A percentile compares a stretch with the other conserved stretches of the same genome.
Conservation (phyloP, 371 early-diverging fungal species). For the Lichtheimia corymbifera region DNA sequence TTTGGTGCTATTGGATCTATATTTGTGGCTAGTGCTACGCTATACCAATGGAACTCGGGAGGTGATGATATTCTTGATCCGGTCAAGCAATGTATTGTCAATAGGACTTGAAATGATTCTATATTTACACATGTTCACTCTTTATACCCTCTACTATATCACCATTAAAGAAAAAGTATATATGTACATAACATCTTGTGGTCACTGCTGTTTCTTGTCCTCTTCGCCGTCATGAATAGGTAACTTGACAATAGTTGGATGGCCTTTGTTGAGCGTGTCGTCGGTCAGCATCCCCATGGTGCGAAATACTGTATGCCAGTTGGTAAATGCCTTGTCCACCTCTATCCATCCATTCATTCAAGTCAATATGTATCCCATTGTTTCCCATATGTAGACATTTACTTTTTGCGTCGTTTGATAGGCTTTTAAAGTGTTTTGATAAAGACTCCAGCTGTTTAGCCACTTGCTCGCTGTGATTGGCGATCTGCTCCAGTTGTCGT, state of each 20-base stretch:
- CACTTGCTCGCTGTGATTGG: not conserved
- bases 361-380: too few relatives aligned
- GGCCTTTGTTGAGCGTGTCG: not conserved
- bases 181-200: not conserved
- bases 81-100: constrained; percentile 40
- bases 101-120: constrained; percentile 21
- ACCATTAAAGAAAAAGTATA: not conserved
- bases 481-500: not conserved
- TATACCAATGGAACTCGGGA: constrained; percentile 46
- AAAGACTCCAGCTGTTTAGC: not conserved
- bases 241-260: not conserved
- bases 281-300: not conserved
- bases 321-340: not conserved
- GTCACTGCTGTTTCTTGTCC: not conserved
- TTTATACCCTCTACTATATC: too few relatives aligned
- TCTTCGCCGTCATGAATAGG: not conserved
- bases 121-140: not conserved
- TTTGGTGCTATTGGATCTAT: constrained; percentile 73
- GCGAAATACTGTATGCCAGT: not conserved
- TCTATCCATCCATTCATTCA: not conserved
- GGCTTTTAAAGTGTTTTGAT: not conserved
- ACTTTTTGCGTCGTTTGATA: not conserved
- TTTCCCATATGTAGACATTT: not conserved
- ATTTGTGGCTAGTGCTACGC: constrained; percentile 30
- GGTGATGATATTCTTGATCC: constrained; percentile 35